Conservation (phyloP, 176 grass and related monocot species). For the Oryza nivara region DNA sequence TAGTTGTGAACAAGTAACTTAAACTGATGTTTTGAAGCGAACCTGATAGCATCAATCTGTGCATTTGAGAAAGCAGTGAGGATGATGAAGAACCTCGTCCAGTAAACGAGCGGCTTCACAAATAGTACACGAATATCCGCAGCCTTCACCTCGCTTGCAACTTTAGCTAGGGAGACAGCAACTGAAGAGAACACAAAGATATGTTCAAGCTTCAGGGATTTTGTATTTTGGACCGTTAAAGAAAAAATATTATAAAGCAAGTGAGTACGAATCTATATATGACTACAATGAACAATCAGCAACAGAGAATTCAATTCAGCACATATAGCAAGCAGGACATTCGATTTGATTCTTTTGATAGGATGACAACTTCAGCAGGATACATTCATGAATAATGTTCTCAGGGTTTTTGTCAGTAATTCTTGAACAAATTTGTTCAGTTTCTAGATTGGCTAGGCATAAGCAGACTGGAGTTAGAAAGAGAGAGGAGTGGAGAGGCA, state of each 20-base stretch:
- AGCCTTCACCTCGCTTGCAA: constrained; percentile 89
- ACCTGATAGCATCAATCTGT: constrained; percentile 97
- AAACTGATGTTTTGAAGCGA: background rate
- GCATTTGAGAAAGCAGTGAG: constrained; percentile 92
- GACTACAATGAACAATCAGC: background rate
- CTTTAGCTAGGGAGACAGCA: constrained; percentile 81
- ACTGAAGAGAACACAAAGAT: constrained; percentile 50
- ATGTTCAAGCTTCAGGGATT: background rate
- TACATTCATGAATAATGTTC: background rate
- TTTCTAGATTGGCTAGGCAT: background rate
- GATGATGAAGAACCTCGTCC: constrained; percentile 97
- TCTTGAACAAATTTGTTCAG: background rate
- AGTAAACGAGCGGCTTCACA: constrained; percentile 91
- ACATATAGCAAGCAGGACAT: background rate
- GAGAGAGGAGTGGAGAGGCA: background rate
- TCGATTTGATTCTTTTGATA: background rate
- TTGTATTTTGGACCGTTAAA: background rate
- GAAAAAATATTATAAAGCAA: background rate
- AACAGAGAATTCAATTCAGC: background rate
- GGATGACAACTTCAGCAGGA: background rate
- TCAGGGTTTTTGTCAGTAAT: background rate
- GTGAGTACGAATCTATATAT: background rate
- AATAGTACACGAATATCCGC: constrained; percentile 80
- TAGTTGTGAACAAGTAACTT: background rate
- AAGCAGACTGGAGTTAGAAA: background rate